phyloP scores from a whole-genome alignment of 2,329 filamentous ascomycete species.

The Tolypocladium nubicola region DNA sequence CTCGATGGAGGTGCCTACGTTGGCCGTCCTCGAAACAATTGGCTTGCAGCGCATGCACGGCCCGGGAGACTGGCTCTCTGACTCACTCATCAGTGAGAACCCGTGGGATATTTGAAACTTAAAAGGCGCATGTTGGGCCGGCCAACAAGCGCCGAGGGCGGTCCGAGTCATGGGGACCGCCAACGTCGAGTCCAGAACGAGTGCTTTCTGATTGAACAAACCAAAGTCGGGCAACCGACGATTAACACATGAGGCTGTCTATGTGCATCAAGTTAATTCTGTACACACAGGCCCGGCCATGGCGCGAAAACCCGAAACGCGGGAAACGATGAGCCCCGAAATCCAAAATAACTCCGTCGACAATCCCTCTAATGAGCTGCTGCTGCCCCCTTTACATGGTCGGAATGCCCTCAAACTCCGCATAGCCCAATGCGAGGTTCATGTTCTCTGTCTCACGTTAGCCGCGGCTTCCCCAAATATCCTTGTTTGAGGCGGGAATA shows the following conservation, averaged over 20 bases:
- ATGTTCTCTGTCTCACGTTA: conserved; percentile 69
- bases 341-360: conserved; percentile 10
- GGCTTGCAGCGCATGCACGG: background rate
- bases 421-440: conserved; percentile 83
- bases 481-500: conserved; percentile 15
- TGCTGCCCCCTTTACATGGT: conserved; percentile 22
- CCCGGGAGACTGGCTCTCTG: too few relatives aligned
- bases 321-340: background rate
- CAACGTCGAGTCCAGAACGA: background rate
- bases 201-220: too few relatives aligned
- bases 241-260: background rate
- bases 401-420: conserved; percentile 81
- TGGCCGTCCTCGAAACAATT: background rate
- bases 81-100: too few relatives aligned
- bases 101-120: background rate
- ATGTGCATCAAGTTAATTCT: background rate
- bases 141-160: background rate
- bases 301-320: background rate
- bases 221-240: background rate
- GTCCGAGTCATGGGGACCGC: background rate
- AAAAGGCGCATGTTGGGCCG: background rate
- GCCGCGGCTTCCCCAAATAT: conserved; percentile 24
- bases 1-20: too few relatives aligned
- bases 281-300: background rate
- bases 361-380: background rate